Evolutionary conservation across 176 grass and related monocot species (phyloP), one percentile per base, ranked within the genome.

Genomic region (Avena eriantha): DNA sequence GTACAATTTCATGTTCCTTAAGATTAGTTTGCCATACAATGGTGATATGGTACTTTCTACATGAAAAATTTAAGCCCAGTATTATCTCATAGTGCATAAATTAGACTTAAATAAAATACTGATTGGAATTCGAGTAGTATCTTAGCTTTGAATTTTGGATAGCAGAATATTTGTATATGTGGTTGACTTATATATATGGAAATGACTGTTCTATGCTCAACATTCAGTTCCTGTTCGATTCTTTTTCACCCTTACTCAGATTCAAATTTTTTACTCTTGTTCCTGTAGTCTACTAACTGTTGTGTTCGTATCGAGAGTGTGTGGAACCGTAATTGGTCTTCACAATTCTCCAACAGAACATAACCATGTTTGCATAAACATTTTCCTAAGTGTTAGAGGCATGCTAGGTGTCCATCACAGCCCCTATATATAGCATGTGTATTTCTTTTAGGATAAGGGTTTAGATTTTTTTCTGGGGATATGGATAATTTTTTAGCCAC

Each of bases 291-390:
- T 43, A 64, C 58, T 65, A 17, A 23, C 41, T 24, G 34, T 24
- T 24, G 14, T 79, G 6, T 61, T n/a, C 4, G 12, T 61, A 74
- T 61, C 23, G 19, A 29, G 16, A 48, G 14, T 34, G 11, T 34
- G 11, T n/a, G 47, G 1, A 61, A 34, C 24, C 23, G 69, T 29
- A 14, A 43, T 26, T 13, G 31, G 26, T 36, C 33, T 68, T 73
- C 10, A 82, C 24, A 69, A 1, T 83, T 82, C 8, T 87, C 23
- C 4, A 21, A 68, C 23, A 57, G 65, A 13, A 68, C 15, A 82
- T 5, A 73, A 56, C 21, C 48, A 23, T 69, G 13, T 71, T 22
- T 56, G 12, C 14, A 17, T 71, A 51, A 71, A 71, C n/a, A 31
- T 17, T 43, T n/a, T 55, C 71, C 4, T 29, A 57, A 67, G 23